Evolutionary conservation across 345 rosid species (phyloP).

Genomic region (Salix purpurea): DNA sequence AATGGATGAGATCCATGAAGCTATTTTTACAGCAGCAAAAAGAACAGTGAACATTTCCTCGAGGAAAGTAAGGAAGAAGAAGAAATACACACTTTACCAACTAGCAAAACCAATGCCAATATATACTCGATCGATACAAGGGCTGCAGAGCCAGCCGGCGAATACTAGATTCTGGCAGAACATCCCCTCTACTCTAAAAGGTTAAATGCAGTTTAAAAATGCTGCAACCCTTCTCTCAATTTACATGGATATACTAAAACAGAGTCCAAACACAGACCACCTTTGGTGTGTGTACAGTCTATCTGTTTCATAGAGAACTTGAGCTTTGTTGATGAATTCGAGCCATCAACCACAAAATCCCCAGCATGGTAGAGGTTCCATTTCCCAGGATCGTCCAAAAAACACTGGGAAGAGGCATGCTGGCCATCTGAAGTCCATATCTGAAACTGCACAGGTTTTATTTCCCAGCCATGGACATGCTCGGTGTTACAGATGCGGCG

Average conservation of each 20-base stretch:
- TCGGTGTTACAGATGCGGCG: slow-evolving; percentile 63
- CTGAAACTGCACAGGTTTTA: slow-evolving; percentile 75
- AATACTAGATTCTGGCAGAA: not conserved
- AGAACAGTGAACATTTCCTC: not conserved
- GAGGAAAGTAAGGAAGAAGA: not conserved
- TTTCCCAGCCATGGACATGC: slow-evolving; percentile 86
- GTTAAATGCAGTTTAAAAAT: slow-evolving; percentile 41
- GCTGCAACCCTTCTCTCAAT: slow-evolving; percentile 39
- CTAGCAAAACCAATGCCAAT: slow-evolving; percentile 1
- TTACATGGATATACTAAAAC: slow-evolving; percentile 58
- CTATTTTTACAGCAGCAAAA: not conserved
- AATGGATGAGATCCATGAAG: not conserved
- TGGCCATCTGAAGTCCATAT: slow-evolving; percentile 74
- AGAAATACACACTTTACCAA: not conserved
- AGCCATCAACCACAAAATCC: slow-evolving; percentile 54
- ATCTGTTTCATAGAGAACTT: slow-evolving; percentile 79
- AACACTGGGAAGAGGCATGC: slow-evolving; percentile 44
- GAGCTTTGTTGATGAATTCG: slow-evolving; percentile 29
- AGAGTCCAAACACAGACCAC: slow-evolving; percentile 77
- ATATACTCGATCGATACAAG: not conserved
- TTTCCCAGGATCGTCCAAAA: slow-evolving; percentile 49
- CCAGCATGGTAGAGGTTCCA: slow-evolving; percentile 76
- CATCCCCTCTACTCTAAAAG: slow-evolving; percentile 13
- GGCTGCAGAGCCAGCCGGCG: not conserved
- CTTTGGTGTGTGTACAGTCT: slow-evolving; percentile 94